A percentile compares a stretch with the other conserved stretches of the same genome.
These are phyloP conservation scores for Solanum neorickii DNA, from an alignment of 257 asterid genomes.

Conservation along the genomic window DNA sequence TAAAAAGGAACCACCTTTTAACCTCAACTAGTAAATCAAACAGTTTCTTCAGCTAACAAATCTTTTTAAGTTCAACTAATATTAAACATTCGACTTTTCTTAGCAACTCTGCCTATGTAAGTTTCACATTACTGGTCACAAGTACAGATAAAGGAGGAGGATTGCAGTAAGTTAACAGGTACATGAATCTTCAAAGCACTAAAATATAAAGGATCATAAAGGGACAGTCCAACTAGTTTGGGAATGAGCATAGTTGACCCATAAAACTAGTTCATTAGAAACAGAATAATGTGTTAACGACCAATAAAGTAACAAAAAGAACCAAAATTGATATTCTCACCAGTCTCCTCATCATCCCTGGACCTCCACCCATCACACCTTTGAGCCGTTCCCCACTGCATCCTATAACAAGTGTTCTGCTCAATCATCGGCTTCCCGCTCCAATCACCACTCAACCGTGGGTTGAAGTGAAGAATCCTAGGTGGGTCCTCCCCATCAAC, in stretches of 20 bases:
- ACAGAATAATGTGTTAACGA: background rate
- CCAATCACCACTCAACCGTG: constrained; percentile 77
- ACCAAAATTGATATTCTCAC: constrained; percentile 41
- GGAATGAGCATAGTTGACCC: background rate
- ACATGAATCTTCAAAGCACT: background rate
- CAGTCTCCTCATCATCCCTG: constrained; percentile 84
- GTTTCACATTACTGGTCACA: background rate
- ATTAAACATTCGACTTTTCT: background rate
- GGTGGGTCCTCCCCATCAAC: constrained; percentile 92
- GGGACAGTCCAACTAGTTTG: background rate
- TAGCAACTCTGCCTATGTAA: background rate
- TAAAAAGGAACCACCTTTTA: background rate
- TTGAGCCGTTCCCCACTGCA: constrained; percentile 86
- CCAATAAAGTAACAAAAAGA: background rate
- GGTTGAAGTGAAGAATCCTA: constrained; percentile 64
- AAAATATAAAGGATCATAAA: background rate
- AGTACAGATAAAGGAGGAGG: background rate
- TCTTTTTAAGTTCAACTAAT: background rate
- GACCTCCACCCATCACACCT: constrained; percentile 92
- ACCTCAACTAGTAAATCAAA: background rate
- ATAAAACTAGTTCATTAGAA: background rate
- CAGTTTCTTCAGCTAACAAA: background rate
- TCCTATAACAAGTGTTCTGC: constrained; percentile 76
- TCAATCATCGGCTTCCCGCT: constrained; percentile 85
- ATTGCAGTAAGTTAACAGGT: background rate